phyloP scores from a whole-genome alignment of 352 stramenopile species.

The Pythium chondricola region DNA sequence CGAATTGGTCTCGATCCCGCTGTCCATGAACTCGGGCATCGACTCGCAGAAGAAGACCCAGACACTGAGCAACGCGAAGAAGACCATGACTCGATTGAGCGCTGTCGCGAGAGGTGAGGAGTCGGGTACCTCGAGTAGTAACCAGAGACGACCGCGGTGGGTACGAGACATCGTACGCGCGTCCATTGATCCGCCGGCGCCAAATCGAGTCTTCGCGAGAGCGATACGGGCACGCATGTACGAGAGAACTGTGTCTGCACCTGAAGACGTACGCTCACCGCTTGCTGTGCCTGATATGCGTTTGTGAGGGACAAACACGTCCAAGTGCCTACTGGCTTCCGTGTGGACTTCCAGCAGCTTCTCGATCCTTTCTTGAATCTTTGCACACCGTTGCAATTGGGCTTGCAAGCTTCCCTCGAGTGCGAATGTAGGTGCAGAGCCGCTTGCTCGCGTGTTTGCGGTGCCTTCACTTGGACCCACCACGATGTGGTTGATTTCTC shows the following conservation, averaged over 20 bases:
- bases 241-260: conserved; percentile 27
- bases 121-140: conserved; percentile 54
- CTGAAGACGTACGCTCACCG: background rate
- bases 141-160: conserved; percentile 38
- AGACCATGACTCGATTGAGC: conserved; percentile 60
- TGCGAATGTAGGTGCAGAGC: background rate
- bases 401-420: conserved; percentile 24
- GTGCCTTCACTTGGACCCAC: background rate
- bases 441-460: background rate
- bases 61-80: conserved; percentile 48
- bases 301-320: conserved; percentile 55
- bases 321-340: conserved; percentile 30
- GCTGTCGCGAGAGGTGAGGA: conserved; percentile 34
- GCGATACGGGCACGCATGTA: conserved; percentile 32
- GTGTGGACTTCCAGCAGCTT: conserved; percentile 32
- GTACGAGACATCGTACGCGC: conserved; percentile 18
- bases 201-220: conserved; percentile 26
- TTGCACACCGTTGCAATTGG: conserved; percentile 28
- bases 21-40: conserved; percentile 49
- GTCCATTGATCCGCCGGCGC: background rate
- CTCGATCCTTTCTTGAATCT: conserved; percentile 40
- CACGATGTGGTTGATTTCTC: background rate
- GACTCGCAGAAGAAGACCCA: conserved; percentile 70
- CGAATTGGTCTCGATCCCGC: conserved; percentile 30
- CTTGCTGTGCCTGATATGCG: conserved; percentile 8